phyloP scores from a whole-genome alignment of 2,329 filamentous ascomycete genomes.

The Arthrobotrys entomopaga region DNA sequence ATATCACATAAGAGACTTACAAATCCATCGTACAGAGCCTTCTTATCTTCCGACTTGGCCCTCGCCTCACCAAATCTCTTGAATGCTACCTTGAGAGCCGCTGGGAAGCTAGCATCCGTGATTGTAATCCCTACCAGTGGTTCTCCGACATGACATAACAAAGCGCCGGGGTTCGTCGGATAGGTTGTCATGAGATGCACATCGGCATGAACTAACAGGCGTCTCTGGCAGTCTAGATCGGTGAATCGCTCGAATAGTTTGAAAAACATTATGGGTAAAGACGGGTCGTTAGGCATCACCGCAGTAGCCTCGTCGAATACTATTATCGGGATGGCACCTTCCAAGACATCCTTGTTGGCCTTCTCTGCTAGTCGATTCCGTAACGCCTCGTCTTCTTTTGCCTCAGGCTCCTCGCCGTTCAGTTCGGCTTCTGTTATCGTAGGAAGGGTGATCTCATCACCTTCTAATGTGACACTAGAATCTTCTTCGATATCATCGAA shows the following conservation, averaged over 20 bases:
- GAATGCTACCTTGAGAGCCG: conserved; percentile 42
- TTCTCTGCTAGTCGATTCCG: conserved; percentile 71
- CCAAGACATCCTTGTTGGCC: conserved; percentile 79
- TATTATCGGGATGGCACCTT: conserved; percentile 91
- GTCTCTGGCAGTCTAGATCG: conserved; percentile 71
- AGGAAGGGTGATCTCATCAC: conserved; percentile 65
- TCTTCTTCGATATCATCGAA: conserved; percentile 63
- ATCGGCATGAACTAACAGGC: conserved; percentile 78
- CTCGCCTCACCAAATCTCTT: conserved; percentile 50
- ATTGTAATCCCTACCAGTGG: conserved; percentile 74
- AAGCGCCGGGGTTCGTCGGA: conserved; percentile 71
- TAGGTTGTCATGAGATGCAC: conserved; percentile 70
- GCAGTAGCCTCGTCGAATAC: conserved; percentile 88
- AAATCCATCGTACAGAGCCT: conserved; percentile 42
- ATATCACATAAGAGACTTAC: conserved; percentile 33
- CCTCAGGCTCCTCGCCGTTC: conserved; percentile 63
- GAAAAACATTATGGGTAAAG: conserved; percentile 80
- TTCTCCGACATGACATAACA: conserved; percentile 76
- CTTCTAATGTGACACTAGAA: conserved; percentile 62
- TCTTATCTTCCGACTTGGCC: conserved; percentile 39
- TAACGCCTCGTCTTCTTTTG: conserved; percentile 60
- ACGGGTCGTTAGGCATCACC: conserved; percentile 75
- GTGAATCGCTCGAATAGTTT: conserved; percentile 78
- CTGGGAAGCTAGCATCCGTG: conserved; percentile 74
- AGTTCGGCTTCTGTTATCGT: conserved; percentile 72